phyloP scores from a whole-genome alignment of 257 asterid genomes.

The Rubia yunnanensis region DNA sequence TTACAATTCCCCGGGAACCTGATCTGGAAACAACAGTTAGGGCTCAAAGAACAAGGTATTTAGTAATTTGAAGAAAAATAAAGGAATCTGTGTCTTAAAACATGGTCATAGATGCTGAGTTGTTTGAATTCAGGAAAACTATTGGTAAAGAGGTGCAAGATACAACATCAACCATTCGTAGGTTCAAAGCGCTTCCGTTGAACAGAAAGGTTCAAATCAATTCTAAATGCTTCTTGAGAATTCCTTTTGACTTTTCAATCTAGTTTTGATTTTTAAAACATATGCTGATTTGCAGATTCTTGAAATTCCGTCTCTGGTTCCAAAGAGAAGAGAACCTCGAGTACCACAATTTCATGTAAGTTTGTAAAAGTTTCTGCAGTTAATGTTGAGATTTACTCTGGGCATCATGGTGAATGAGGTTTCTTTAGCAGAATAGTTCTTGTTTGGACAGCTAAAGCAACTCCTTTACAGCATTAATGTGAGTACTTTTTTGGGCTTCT shows the following conservation, averaged over 20 bases:
- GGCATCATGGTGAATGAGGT: neutral
- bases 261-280: constrained; percentile 8
- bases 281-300: constrained; percentile 49
- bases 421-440: neutral
- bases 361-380: neutral
- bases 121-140: constrained; percentile 48
- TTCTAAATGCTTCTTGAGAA: constrained; percentile 16
- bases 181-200: constrained; percentile 86
- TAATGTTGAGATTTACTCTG: neutral
- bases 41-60: constrained; percentile 62
- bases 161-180: constrained; percentile 31
- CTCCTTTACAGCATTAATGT: neutral
- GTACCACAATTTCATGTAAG: constrained; percentile 71
- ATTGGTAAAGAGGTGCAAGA: constrained; percentile 39
- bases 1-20: constrained; percentile 77
- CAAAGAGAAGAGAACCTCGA: constrained; percentile 66
- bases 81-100: neutral
- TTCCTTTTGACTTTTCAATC: neutral
- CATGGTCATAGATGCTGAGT: neutral
- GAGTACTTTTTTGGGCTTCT: neutral
- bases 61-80: constrained; percentile 4
- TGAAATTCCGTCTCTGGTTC: constrained; percentile 64
- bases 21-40: constrained; percentile 74
- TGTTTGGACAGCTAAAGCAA: neutral
- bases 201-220: constrained; percentile 53